Evolutionary conservation across 208 protist species (phyloP), one percentile per base, ranked within the genome.

Genomic region (Crithidia expoeki): DNA sequence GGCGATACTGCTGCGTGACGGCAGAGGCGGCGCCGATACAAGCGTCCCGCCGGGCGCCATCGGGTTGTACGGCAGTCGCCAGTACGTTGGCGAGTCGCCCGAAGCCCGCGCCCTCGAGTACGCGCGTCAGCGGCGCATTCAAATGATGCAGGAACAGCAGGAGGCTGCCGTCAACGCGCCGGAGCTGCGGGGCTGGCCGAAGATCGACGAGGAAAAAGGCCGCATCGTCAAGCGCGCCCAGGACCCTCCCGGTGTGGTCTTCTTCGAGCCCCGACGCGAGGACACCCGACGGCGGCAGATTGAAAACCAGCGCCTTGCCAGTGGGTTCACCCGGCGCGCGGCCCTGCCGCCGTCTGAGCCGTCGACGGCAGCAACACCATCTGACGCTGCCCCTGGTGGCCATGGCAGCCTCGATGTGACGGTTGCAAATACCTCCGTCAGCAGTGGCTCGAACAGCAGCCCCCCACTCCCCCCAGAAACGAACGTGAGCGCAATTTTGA

Each of bases 101-200:
- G 81, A 92, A 63, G 67, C 74, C 30, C 84, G 80, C 0, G 89
- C 84, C 11, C 46, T 89, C 27, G 82, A 89, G 80, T 85, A 90
- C 73, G 86, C 84, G 1, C 81, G 83, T n/a, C 79, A 83, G 50
- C 86, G 82, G 4, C 80, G 79, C 14, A 85, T 90, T n/a, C 60
- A 86, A 33, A 55, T 79, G 42, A 72, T 68, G 34, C 74, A 84
- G 74, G 76, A 79, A 49, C 67, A 78, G 62, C 74, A 69, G 46
- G 59, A 68, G 28, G 55, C 57, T 1, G 60, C 64, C 19, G 46
- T 40, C 14, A 66, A 47, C 4, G 36, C 69, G 47, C 66, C 67
- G 17, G 60, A 85, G 68, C 57, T 85, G 56, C 76, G 74, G 17
- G 85, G 89, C 4, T 95, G 89, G 89, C 89, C 89, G 17, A 56